Base-by-base conservation (phyloP, 768 basidiomycete genomes). In the Clathrus columnatus region DNA sequence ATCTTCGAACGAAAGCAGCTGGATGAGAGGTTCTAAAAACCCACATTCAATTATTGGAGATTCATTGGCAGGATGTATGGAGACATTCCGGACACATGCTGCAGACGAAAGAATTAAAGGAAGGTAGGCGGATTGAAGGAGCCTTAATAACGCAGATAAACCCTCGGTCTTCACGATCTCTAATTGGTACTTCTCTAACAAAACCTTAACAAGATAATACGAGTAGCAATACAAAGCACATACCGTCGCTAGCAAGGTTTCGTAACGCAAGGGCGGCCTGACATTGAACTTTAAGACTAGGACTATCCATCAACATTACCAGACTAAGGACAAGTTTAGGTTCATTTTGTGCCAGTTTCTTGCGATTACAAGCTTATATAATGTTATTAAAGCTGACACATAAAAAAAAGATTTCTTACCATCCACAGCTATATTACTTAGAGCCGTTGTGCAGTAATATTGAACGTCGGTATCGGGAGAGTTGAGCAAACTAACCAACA, bases 391-490 rank as follows among this genome's bases (percentile, higher is more conserved):
- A 44, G 26, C 41, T 51, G 52, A 54, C 59, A 48, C 41, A 10
- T 36, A 54, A n/a, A 27, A 36, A 17, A 36, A 27, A 7, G 1
- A 29, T 61, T 18, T 61, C 69, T 58, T 62, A 83, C 91, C 88
- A 72, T 99, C 96, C 6, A 99, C 96, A 29, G 96, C 96, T 61
- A 99, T 99, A 65, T 99, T 99, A 68, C 90, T 93, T 63, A 99
- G 72, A 5, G 96, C 96, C 11, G 96, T 99, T 5, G 96, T 99
- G 71, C 96, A 99, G 68, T 99, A 99, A 66, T 99, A 99, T 68
- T 99, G 96, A 1, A 99, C 96, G 66, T 99, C 96, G n/a, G 96
- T 99, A 68, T 99, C 96, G 48, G 88, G 83, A 5, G 91, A 93
- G 67, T 94, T 96, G 59, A 99, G 75, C 29, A 99, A 77, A 64